phyloP scores from a whole-genome alignment of 345 rosid species.

The Melaleuca alternifolia region DNA sequence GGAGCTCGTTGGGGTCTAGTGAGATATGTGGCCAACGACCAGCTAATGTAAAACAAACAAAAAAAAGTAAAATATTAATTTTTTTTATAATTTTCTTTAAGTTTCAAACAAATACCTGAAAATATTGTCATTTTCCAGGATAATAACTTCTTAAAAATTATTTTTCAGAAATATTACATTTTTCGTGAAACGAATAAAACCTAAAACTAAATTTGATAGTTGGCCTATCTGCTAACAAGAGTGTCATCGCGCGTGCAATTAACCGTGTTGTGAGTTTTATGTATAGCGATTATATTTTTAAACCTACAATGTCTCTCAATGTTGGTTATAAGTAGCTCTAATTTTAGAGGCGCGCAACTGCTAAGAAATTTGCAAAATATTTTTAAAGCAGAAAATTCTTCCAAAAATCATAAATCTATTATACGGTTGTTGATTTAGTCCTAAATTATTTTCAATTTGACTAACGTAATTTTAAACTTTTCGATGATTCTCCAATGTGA shows the following conservation, averaged over 20 bases:
- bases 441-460: neutral
- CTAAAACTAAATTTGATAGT: neutral
- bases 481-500: too few relatives aligned
- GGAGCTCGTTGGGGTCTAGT: too few relatives aligned
- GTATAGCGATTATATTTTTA: neutral
- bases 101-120: too few relatives aligned
- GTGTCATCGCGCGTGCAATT: neutral
- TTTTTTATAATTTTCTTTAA: too few relatives aligned
- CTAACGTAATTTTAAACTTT: too few relatives aligned
- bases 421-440: neutral
- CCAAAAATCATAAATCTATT: neutral
- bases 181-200: too few relatives aligned
- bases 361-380: neutral
- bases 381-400: neutral
- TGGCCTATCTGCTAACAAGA: neutral
- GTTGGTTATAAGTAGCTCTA: neutral
- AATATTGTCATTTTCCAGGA: too few relatives aligned
- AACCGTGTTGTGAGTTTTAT: neutral
- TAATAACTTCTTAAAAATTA: too few relatives aligned
- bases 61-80: too few relatives aligned
- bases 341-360: neutral
- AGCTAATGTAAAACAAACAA: too few relatives aligned
- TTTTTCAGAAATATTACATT: too few relatives aligned
- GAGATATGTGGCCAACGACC: too few relatives aligned
- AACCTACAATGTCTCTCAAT: neutral